Conservation (phyloP, 2,329 filamentous ascomycete genomes). For the Ophiostoma ips region DNA sequence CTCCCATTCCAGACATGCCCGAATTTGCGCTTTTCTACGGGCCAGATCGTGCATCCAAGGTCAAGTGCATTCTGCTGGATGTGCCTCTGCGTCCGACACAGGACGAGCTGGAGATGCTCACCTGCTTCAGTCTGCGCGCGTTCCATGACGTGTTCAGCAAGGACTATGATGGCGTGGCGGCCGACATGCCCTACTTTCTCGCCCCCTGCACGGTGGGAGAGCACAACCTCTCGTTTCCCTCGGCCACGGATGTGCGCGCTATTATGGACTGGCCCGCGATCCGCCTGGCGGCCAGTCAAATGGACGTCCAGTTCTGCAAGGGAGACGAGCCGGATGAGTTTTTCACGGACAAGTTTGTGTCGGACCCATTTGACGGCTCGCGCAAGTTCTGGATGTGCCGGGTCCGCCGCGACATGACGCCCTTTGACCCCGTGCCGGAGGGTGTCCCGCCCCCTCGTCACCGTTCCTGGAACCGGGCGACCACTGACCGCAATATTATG, state of each 20-base stretch:
- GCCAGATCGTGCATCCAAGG: constrained; percentile 42
- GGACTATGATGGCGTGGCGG: constrained; percentile 48
- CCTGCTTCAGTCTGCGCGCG: constrained; percentile 57
- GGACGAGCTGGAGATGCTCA: constrained; percentile 38
- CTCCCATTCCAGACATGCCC: constrained; percentile 49
- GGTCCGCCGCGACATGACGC: constrained; percentile 43
- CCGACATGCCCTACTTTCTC: constrained; percentile 70
- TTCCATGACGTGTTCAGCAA: constrained; percentile 89
- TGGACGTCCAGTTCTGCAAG: constrained; percentile 25
- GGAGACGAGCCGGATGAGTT: constrained; percentile 27
- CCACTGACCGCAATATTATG: constrained; percentile 47
- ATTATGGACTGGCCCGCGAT: constrained; percentile 45
- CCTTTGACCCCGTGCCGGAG: constrained; percentile 50
- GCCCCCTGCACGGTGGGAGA: constrained; percentile 36
- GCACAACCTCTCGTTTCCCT: constrained; percentile 17
- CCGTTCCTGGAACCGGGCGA: constrained; percentile 25
- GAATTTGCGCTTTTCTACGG: constrained; percentile 60
- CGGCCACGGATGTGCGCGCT: constrained; percentile 13
- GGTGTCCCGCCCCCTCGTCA: constrained; percentile 35
- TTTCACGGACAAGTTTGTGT: constrained; percentile 38
- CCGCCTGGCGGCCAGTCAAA: constrained; percentile 3
- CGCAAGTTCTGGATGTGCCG: constrained; percentile 44
- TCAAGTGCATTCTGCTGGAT: constrained; percentile 34
- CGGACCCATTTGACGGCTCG: constrained; percentile 47
- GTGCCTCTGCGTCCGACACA: constrained; percentile 29